Conservation (phyloP, 2,329 filamentous ascomycete genomes). For the Trichothecium roseum region DNA sequence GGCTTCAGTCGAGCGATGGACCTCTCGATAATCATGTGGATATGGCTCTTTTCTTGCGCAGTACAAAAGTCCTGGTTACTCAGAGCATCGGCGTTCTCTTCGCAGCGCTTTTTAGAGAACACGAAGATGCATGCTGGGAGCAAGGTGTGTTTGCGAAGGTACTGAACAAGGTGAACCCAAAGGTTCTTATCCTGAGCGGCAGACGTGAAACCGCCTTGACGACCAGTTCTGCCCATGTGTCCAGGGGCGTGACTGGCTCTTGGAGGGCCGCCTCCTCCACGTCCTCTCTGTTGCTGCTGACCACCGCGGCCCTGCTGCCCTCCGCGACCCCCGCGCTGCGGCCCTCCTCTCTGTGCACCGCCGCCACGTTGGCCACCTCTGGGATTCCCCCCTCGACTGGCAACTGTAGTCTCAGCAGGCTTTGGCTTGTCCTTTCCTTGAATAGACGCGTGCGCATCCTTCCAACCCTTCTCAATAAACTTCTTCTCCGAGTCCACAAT, state of each 20-base stretch:
- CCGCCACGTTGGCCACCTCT: conserved; percentile 24
- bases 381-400: conserved; percentile 25
- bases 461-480: conserved; percentile 90
- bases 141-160: conserved; percentile 75
- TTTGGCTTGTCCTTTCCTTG: conserved; percentile 72
- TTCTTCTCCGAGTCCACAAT: conserved; percentile 90
- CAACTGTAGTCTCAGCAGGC: conserved; percentile 22
- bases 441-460: conserved; percentile 75
- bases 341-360: conserved; percentile 37
- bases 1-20: conserved; percentile 84
- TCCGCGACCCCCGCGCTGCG: conserved; percentile 29
- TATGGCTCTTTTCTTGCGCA: conserved; percentile 86
- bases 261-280: conserved; percentile 41
- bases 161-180: conserved; percentile 93
- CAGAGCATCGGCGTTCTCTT: conserved; percentile 91
- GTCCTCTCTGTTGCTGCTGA: conserved; percentile 41
- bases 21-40: conserved; percentile 95
- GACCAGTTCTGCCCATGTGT: conserved; percentile 82
- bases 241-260: conserved; percentile 56
- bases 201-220: conserved; percentile 76
- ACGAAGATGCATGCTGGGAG: conserved; percentile 95
- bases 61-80: conserved; percentile 94
- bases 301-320: conserved; percentile 41
- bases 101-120: conserved; percentile 95
- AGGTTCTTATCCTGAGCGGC: conserved; percentile 91